Conservation (phyloP, 2,329 filamentous ascomycete genomes). For the Alternaria sp. region DNA sequence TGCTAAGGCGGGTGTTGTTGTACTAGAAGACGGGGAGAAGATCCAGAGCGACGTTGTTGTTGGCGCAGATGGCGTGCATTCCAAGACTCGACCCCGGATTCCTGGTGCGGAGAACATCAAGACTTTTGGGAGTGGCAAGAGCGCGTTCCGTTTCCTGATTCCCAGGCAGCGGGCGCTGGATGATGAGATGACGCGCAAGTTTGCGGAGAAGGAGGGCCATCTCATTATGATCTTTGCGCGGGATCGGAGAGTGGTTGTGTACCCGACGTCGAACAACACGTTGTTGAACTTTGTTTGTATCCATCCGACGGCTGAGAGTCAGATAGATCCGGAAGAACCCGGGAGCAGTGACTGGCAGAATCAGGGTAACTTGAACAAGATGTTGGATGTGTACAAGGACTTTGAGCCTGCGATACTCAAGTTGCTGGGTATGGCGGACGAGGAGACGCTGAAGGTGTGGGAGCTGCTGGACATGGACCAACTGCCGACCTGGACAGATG, state of each 20-base stretch:
- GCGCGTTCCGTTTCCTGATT: slow-evolving; percentile 64
- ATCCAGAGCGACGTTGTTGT: slow-evolving; percentile 59
- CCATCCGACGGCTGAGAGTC: slow-evolving; percentile 46
- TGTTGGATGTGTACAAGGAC: slow-evolving; percentile 50
- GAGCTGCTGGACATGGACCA: slow-evolving; percentile 63
- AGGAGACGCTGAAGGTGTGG: slow-evolving; percentile 47
- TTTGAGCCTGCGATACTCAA: slow-evolving; percentile 47
- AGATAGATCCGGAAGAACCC: slow-evolving; percentile 14
- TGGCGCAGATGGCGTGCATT: slow-evolving; percentile 63
- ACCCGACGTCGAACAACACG: slow-evolving; percentile 55
- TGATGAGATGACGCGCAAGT: slow-evolving; percentile 49
- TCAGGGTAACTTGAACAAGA: slow-evolving; percentile 42
- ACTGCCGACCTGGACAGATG: slow-evolving; percentile 62
- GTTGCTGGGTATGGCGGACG: slow-evolving; percentile 49
- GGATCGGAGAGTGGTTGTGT: slow-evolving; percentile 56
- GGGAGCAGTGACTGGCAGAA: slow-evolving; percentile 46
- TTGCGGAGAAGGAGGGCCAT: slow-evolving; percentile 48
- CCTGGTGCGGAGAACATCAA: slow-evolving; percentile 41
- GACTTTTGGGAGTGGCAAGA: slow-evolving; percentile 59
- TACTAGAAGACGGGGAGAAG: slow-evolving; percentile 49
- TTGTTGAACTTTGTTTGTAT: slow-evolving; percentile 56
- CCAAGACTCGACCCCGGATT: slow-evolving; percentile 34
- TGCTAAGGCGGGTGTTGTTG: slow-evolving; percentile 27
- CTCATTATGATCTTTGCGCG: slow-evolving; percentile 53
- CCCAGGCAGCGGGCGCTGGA: slow-evolving; percentile 52